Evolutionary conservation across 2,329 filamentous ascomycete genomes (phyloP).

Genomic region (Fusarium fracticaudum): DNA sequence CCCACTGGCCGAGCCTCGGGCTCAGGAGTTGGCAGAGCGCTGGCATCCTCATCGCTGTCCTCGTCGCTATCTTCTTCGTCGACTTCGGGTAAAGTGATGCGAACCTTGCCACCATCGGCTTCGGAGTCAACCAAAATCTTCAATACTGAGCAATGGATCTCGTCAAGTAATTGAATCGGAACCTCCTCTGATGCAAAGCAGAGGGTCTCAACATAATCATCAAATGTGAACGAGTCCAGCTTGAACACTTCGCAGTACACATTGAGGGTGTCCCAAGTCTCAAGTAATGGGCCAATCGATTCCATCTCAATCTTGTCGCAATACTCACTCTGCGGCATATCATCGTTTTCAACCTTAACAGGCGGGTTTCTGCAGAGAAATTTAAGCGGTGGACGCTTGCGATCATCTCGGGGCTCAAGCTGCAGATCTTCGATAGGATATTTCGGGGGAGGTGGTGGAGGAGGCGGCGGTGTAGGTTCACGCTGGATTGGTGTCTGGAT

Average conservation of each 20-base stretch:
- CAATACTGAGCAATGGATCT: constrained; percentile 90
- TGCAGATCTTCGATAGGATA: constrained; percentile 97
- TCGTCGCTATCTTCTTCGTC: constrained; percentile 75
- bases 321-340: constrained; percentile 16
- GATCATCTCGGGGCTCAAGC: constrained; percentile 72
- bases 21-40: constrained; percentile 68
- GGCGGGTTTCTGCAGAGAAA: constrained; percentile 77
- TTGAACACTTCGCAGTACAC: constrained; percentile 97
- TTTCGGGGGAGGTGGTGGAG: constrained; percentile 81
- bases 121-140: constrained; percentile 85
- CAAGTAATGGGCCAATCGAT: constrained; percentile 84
- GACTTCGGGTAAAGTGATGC: constrained; percentile 80
- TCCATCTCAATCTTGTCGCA: constrained; percentile 75
- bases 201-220: constrained; percentile 93
- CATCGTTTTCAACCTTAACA: constrained; percentile 55
- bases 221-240: constrained; percentile 96
- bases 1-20: constrained; percentile 73
- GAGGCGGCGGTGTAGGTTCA: constrained; percentile 63
- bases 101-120: constrained; percentile 78
- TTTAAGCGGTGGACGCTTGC: constrained; percentile 77
- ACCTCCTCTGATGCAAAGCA: constrained; percentile 76
- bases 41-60: constrained; percentile 67
- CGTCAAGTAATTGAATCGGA: constrained; percentile 85
- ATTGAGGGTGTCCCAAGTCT: constrained; percentile 96
- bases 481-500: constrained; percentile 43